Evolutionary conservation across 495 filamentous ascomycete genomes (phyloP), one percentile per base, ranked within the genome.

Genomic region (Penicillium cataractarum): DNA sequence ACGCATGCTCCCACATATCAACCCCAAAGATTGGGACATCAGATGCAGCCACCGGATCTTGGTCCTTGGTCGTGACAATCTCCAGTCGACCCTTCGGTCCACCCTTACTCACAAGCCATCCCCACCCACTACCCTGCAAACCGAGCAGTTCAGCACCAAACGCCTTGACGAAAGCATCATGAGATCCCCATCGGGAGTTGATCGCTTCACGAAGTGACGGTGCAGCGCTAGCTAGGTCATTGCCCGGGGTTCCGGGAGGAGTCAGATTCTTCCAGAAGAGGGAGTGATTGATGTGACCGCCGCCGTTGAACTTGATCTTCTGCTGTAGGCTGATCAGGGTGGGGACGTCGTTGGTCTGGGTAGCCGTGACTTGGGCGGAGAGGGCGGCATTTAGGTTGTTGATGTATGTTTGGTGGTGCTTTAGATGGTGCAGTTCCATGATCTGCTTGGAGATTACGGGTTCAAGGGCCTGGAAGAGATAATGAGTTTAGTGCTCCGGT

Each of bases 1-100:
- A 92, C 51, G 87, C 86, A 83, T 94, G 92, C 78, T 99, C 95
- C 95, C 95, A 99, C 80, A 96, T 96, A 83, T 99, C 95, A 60
- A 98, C 88, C 0, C 95, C 95, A 44, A 99, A 82, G 39, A 99
- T 69, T 37, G 93, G 92, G 26, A 85, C 82, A 72, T 88, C 90
- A 52, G 87, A 86, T 0, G 86, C 87, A 6, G 90, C 84, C 22
- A 97, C 89, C 0, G 95, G 89, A 71, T 99, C 95, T 78, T 99
- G 95, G 75, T 98, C 89, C 83, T 86, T 85, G 80, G 92, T 83
- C 56, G 90, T 84, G 78, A 82, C 84, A 69, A 97, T 92, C 61
- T 82, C 79, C 51, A 97, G 73, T 55, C 76, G 82, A 1, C 85
- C 86, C 56, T 85, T 89, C 63, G 83, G 81, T 19, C 78, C 87